Base-by-base conservation (phyloP, 108 stramenopile species). In the Nannochloropsis salina region DNA sequence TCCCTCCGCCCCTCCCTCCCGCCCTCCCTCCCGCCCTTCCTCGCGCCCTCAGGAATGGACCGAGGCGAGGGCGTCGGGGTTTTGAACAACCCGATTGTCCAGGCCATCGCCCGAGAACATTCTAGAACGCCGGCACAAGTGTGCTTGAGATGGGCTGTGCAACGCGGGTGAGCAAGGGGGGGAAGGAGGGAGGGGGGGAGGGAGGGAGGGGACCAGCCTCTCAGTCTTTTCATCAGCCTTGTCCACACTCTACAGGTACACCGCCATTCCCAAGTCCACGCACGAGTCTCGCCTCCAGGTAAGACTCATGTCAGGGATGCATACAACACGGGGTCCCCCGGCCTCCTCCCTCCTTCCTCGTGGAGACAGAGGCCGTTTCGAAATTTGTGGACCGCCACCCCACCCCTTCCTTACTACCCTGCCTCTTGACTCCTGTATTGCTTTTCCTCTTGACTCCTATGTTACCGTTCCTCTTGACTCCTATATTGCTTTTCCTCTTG, bases 101-200 rank as follows among this genome's bases (percentile, higher is more conserved):
- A 74, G 61, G 61, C 61, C n/a, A 15, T 74, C n/a, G 61, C 61
- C n/a, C 20, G n/a, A n/a, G n/a, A 74, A 74, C 5, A 74, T n/a
- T 20, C 2, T 5, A 15, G 5, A 15, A 74, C 20, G 20, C 61
- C 61, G 15, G 61, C 61, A 5, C 61, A 74, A n/a, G n/a, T 74
- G 20, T 74, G 61, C 61, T 74, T 74, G 4, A 74, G 61, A 5
- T 74, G 61, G 61, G 61, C 61, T 1, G 5, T 5, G 2, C 61
- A 74, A 5, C 61, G 61, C 15, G 61, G 61, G 61, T 74, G n/a
- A 4, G 4, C 15, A 74, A 74, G 2, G 61, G 61, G n/a, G 61
- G 61, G 61, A 74, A n/a, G 61, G 61, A 74, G 61, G 61, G 61
- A 74, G 61, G 61, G 61, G n/a, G 61, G 61, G 61, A 74, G 61